Percentiles rank a stretch among this genome's conserved stretches.
phyloP scores from a whole-genome alignment of 2,329 filamentous ascomycete species.

The Onygenales sp. region DNA sequence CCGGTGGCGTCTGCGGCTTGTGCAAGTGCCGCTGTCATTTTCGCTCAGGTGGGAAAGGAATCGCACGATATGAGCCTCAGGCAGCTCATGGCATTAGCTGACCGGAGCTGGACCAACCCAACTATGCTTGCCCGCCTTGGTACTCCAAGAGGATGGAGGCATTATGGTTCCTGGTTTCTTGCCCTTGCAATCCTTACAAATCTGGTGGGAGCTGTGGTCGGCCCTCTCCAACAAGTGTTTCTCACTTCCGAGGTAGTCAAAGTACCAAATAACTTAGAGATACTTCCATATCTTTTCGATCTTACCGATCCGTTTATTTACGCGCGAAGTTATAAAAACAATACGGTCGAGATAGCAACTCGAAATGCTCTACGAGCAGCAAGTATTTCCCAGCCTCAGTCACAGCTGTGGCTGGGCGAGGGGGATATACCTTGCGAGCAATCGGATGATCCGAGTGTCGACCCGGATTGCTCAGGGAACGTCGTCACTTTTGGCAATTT shows the following conservation, averaged over 20 bases:
- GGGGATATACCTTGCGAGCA: too few species aligned
- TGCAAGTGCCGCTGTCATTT: not conserved
- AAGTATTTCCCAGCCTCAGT: not conserved
- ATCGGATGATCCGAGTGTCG: too few species aligned
- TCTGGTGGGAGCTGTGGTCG: not conserved
- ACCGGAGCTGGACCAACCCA: not conserved
- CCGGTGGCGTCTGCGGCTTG: not conserved
- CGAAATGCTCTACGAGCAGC: too few species aligned
- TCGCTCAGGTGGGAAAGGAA: not conserved
- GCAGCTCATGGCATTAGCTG: not conserved
- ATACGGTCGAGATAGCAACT: not conserved
- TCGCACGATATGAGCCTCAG: not conserved
- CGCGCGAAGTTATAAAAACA: not conserved
- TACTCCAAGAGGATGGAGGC: not conserved
- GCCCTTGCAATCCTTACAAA: not conserved
- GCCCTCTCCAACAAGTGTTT: not conserved
- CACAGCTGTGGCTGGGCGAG: not conserved
- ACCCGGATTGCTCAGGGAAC: too few species aligned
- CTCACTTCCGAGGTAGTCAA: not conserved
- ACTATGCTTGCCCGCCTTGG: not conserved
- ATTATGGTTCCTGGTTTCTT: not conserved
- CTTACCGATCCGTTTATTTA: too few species aligned
- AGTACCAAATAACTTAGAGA: not conserved
- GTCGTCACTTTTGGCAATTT: conserved; percentile 3
- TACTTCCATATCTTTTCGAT: too few species aligned